These are phyloP conservation scores for Penicillium turbatum DNA, from an alignment of 495 filamentous ascomycete species.

Conservation along the genomic window DNA sequence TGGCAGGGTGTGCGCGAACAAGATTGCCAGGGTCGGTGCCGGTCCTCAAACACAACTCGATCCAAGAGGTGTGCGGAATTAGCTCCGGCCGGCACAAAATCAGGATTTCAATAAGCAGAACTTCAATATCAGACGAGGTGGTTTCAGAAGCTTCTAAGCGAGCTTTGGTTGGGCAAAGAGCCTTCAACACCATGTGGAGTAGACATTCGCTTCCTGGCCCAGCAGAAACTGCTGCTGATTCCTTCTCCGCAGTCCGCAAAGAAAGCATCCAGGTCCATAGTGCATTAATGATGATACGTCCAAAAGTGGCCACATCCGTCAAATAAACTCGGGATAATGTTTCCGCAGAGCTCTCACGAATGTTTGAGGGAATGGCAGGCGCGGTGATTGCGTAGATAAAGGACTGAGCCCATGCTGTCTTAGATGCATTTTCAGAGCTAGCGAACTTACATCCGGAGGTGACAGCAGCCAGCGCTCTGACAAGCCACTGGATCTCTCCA, in stretches of 20 bases:
- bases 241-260: slow-evolving; percentile 64
- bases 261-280: slow-evolving; percentile 79
- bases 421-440: slow-evolving; percentile 30
- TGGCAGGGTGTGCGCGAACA: slow-evolving; percentile 46
- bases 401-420: slow-evolving; percentile 70
- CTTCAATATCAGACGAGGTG: slow-evolving; percentile 45
- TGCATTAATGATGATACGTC: slow-evolving; percentile 58
- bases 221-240: slow-evolving; percentile 64
- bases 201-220: slow-evolving; percentile 53
- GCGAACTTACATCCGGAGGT: slow-evolving; percentile 40
- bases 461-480: slow-evolving; percentile 63
- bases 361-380: slow-evolving; percentile 47
- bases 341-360: slow-evolving; percentile 55
- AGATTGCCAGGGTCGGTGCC: slow-evolving; percentile 79
- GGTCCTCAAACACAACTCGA: slow-evolving; percentile 72
- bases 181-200: slow-evolving; percentile 61
- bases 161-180: slow-evolving; percentile 58
- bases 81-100: slow-evolving; percentile 75
- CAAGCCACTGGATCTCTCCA: slow-evolving; percentile 72
- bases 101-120: slow-evolving; percentile 67
- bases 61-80: slow-evolving; percentile 78
- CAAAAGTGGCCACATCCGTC: slow-evolving; percentile 49
- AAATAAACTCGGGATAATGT: slow-evolving; percentile 57
- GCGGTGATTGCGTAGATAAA: slow-evolving; percentile 75
- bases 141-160: slow-evolving; percentile 32